Evolutionary conservation across 2,329 filamentous ascomycete species (phyloP), one percentile per base, ranked within the genome.

Genomic region (Alternaria infectoria): DNA sequence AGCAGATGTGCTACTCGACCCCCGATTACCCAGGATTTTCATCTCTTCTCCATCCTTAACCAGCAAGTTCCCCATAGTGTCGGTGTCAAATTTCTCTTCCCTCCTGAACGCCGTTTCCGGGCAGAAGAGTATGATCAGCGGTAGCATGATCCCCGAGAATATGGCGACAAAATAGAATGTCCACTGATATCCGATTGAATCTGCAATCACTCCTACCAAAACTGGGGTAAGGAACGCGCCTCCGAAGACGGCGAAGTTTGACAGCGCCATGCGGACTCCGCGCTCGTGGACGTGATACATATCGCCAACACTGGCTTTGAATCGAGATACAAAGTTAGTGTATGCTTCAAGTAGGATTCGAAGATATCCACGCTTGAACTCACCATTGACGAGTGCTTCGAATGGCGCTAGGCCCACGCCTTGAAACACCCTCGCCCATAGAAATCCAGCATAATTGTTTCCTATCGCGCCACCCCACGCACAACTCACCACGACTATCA

Each of bases 121-220:
- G 52, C 92, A 92, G 68, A 94, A 88, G 68, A 97, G 86, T 64
- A 96, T 82, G 19, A 97, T 82, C 11, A 91, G 81, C 0, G 93
- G 89, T 5, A 97, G 81, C 58, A 90, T 87, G 6, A 83, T 84
- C 5, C 85, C 92, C 47, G 89, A 86, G 80, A 97, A 96, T 69
- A 97, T 97, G 62, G 93, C 88, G 13, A 97, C 88, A 45, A 97
- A 87, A 79, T 94, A 93, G 75, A 97, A 97, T 0, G 90, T 91
- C 93, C 93, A 97, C 76, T 87, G 82, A 90, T 93, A 97, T n/a
- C 89, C 89, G 54, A 97, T 84, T 0, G 84, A 83, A 51, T 87
- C 81, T 4, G 93, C 93, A 72, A 97, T 94, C 80, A 93, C 93
- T 36, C 94, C 94, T 2, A 94, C 93, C 23, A 97, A 82, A n/a